Evolutionary conservation across 164 flowering plant genomes (phyloP), one percentile per base, ranked within the genome.

Genomic region (Nelumbo lutea): DNA sequence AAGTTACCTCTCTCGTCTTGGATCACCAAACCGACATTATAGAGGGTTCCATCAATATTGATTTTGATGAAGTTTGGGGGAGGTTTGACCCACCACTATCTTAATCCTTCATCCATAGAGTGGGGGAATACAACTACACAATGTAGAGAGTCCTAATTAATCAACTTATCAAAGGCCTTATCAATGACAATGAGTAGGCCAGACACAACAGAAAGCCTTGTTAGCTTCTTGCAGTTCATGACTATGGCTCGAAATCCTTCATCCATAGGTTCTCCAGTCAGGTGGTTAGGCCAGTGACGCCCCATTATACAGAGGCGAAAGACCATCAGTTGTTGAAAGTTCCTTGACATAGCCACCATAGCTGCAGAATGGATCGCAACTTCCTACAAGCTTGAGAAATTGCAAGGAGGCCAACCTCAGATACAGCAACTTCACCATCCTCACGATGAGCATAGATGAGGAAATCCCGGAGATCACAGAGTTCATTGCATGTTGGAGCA

Each of bases 231-330:
- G 67, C 95, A 91, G 68, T 89, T 87, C 87, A 67, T 85, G 56
- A 91, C 95, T 69, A 91, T 91, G 71, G 97, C 93, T 42, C 95
- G 91, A 81, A 91, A 89, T n/a, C 97, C 97, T 75, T 88, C 93
- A 76, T 91, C 97, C 93, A 91, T 88, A n/a, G 97, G 90, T 65
- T 87, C 78, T 10, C 79, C 78, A 13, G 97, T 91, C n/a, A 77
- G 15, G 64, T 80, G 86, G 69, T 91, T 95, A 44, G 97, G 93
- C 53, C 70, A 71, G 70, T 76, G 89, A 4, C 88, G 88, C 2
- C 87, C 93, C 86, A 87, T 85, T 69, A 89, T 88, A 70, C 95
- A 89, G 27, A 91, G 90, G 39, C 95, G 89, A 66, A 91, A 91
- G 56, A 87, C 91, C 64, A 77, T 81, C 68, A 91, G 88, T n/a